Evolutionary conservation across 179 eudicot species (phyloP).

Genomic region (Silene vulgaris): DNA sequence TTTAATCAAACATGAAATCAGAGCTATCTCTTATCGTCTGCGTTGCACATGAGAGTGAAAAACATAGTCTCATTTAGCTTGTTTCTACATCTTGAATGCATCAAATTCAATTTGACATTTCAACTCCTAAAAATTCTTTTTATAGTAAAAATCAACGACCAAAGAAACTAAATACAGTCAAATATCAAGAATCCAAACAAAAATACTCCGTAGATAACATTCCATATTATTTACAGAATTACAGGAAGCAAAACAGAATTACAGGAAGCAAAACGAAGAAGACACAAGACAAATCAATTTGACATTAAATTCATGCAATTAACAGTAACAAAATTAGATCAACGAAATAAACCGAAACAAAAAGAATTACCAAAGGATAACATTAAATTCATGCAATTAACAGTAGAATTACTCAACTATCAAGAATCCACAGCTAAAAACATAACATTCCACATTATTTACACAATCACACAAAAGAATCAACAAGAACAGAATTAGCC

Average conservation of each 20-base stretch:
- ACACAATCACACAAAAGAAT: not conserved
- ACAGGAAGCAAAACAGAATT: no score
- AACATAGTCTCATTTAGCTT: not conserved
- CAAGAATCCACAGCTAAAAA: conserved; percentile 1
- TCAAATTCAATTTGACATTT: conserved; percentile 1
- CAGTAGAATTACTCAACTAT: not conserved
- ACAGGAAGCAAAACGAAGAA: no score
- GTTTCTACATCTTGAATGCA: not conserved
- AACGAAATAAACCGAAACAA: no score
- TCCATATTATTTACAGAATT: no score
- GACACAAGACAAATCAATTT: no score
- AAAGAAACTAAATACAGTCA: no score
- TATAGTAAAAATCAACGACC: not conserved
- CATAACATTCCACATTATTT: conserved; percentile 5
- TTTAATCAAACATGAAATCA: conserved; percentile 9
- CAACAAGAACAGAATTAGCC: not conserved
- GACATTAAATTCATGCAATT: not conserved
- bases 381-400: not conserved
- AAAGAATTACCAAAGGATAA: no score
- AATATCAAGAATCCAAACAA: no score
- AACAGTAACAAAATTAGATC: no score
- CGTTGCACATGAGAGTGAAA: not conserved
- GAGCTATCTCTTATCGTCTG: not conserved
- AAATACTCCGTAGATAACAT: no score
- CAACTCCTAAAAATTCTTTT: not conserved